Evolutionary conservation across 371 early-diverging fungal genomes (phyloP), one percentile per base, ranked within the genome.

Genomic region (Mucor plumbeus): DNA sequence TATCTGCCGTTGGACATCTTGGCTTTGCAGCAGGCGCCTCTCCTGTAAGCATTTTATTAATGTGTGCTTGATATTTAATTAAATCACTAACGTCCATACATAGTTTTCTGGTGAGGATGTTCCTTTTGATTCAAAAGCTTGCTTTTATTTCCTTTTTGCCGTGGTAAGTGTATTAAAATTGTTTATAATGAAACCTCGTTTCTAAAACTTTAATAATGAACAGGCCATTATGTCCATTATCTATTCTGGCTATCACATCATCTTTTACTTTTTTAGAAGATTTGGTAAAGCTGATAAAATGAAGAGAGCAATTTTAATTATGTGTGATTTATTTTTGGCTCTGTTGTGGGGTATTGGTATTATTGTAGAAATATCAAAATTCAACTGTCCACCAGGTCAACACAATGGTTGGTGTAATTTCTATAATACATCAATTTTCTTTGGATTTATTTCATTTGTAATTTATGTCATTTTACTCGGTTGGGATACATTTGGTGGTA

Each of bases 401-500:
- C 72, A 76, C 41, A 61, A 77, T 44, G 75, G 53, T 40, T 85
- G 85, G 86, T 87, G 88, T 63, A 78, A 85, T 66, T 85, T 83
- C 67, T 87, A 87, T 58, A 87, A 87, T 65, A 75, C 83, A 17
- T 84, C 84, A 35, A 75, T 87, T 19, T 87, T 87, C 65, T 81
- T 81, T 61, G 86, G 79, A 1, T 80, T 85, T 67, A 31, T 85
- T 33, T 83, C 84, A 0, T 79, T 85, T 69, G 75, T 64, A 0
- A 67, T 78, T 31, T 87, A 81, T 66, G 26, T 26, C 26, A 26
- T 26, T 26, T 26, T 26, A 26, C 26, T 26, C 26, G 26, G 26
- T 26, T 26, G 26, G 26, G 26, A 87, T 55, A 65, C 79, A 34
- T 74, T 82, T 60, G 86, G 85, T 7, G 80, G 82, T 4, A 34